Evolutionary conservation across 2,329 filamentous ascomycete genomes (phyloP).

Genomic region (Boeremia exigua): DNA sequence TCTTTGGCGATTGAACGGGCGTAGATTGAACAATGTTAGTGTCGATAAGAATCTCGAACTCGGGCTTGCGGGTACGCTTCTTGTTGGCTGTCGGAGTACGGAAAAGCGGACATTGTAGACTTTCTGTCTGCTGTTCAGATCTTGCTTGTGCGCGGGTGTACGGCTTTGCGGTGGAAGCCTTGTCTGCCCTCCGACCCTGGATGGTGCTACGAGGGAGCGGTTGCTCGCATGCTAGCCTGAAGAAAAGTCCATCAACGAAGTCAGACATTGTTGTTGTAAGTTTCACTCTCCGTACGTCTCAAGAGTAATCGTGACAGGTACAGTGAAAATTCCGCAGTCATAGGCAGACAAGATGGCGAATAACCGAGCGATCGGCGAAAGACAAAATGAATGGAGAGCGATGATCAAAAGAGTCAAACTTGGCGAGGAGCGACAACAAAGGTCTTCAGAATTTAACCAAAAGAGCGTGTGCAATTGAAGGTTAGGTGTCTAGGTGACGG

Average conservation of each 20-base stretch:
- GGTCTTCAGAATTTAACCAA: background rate
- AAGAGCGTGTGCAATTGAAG: background rate
- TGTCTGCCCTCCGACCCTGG: background rate
- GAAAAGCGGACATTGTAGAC: too few relatives aligned
- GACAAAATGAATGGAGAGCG: background rate
- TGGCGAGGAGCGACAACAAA: background rate
- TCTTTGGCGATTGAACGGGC: conserved; percentile 9
- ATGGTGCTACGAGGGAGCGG: conserved; percentile 8
- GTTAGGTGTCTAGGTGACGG: conserved; percentile 8
- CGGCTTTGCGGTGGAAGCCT: background rate
- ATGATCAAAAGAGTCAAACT: too few relatives aligned
- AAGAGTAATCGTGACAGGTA: background rate
- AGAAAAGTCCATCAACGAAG: conserved; percentile 7
- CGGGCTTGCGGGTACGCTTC: conserved; percentile 17
- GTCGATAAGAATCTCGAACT: conserved; percentile 26
- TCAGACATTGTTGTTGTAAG: conserved; percentile 3
- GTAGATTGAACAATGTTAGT: background rate
- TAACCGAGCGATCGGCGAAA: background rate
- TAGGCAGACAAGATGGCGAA: conserved; percentile 1
- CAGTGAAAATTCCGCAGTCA: background rate
- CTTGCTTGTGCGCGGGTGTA: conserved; percentile 5
- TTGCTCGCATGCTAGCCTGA: conserved; percentile 16
- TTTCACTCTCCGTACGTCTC: background rate
- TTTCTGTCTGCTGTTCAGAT: background rate
- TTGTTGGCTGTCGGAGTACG: background rate